Conservation (phyloP, 1,284 basidiomycete genomes). For the Clitocybe nebularis region DNA sequence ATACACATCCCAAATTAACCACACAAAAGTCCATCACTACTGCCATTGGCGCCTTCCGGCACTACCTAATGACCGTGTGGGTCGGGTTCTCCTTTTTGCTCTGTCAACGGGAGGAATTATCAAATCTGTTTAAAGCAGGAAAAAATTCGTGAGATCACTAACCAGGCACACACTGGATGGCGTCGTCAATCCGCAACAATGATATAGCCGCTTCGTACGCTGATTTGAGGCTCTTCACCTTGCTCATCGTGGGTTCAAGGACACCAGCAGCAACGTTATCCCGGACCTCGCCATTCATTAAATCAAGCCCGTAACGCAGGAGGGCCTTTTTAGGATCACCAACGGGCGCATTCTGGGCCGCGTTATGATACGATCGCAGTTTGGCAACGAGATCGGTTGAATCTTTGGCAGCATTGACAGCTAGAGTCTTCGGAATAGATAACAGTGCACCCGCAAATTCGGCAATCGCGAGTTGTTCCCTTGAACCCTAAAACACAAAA, state of each 20-base stretch:
- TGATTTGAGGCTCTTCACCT: conserved; percentile 94
- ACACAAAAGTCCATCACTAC: background rate
- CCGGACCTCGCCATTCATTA: conserved; percentile 90
- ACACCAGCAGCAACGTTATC: conserved; percentile 95
- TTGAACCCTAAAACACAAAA: conserved; percentile 68
- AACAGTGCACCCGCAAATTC: conserved; percentile 95
- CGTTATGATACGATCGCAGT: conserved; percentile 95
- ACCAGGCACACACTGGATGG: conserved; percentile 83
- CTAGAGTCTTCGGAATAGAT: conserved; percentile 94
- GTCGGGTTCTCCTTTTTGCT: conserved; percentile 72
- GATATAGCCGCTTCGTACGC: conserved; percentile 97
- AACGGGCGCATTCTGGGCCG: conserved; percentile 87
- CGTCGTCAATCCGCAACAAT: conserved; percentile 93
- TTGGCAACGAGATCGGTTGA: conserved; percentile 98
- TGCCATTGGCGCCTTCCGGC: conserved; percentile 7
- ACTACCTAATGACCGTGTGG: conserved; percentile 42
- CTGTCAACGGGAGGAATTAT: too few species aligned
- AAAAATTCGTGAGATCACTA: conserved; percentile 23
- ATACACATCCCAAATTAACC: background rate
- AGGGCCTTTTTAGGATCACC: conserved; percentile 96
- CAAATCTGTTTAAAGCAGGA: too few species aligned
- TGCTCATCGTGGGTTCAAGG: conserved; percentile 95
- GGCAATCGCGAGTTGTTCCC: conserved; percentile 98
- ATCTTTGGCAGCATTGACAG: conserved; percentile 98
- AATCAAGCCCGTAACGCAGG: conserved; percentile 92